A percentile compares a stretch with the other conserved stretches of the same genome.
These are phyloP conservation scores for Globisporangium nunn DNA, from an alignment of 352 stramenopile genomes.

Conservation along the genomic window DNA sequence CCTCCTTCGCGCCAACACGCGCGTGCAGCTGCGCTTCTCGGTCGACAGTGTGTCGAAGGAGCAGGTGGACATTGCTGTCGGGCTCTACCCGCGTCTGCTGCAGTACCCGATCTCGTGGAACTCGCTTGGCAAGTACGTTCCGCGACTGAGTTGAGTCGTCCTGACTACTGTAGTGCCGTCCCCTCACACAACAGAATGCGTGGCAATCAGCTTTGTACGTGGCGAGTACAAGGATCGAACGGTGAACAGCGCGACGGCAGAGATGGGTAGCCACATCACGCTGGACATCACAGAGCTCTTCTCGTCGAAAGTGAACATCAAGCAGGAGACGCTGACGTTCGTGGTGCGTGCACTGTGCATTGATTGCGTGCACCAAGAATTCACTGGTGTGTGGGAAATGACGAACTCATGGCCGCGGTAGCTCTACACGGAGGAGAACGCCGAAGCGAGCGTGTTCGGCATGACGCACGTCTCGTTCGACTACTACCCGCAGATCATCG, in stretches of 20 bases:
- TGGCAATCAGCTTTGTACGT: conserved; percentile 14
- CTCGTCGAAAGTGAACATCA: conserved; percentile 30
- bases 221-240: conserved; percentile 37
- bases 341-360: conserved; percentile 18
- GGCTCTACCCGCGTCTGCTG: conserved; percentile 29
- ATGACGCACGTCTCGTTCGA: conserved; percentile 50
- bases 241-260: conserved; percentile 42
- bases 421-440: conserved; percentile 45
- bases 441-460: conserved; percentile 43
- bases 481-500: conserved; percentile 72
- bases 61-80: conserved; percentile 44
- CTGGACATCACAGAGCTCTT: conserved; percentile 84
- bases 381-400: too few relatives aligned
- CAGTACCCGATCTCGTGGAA: conserved; percentile 66
- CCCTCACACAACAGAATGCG: not conserved
- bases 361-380: too few relatives aligned
- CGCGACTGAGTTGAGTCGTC: not conserved
- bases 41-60: conserved; percentile 47
- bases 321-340: conserved; percentile 48
- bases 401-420: conserved; percentile 2
- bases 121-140: conserved; percentile 30
- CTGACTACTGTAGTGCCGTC: not conserved
- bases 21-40: conserved; percentile 62
- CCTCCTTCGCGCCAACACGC: conserved; percentile 54
- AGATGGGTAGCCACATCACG: conserved; percentile 53